Base-by-base conservation (phyloP, 768 basidiomycete species). In the Galerina marginata region DNA sequence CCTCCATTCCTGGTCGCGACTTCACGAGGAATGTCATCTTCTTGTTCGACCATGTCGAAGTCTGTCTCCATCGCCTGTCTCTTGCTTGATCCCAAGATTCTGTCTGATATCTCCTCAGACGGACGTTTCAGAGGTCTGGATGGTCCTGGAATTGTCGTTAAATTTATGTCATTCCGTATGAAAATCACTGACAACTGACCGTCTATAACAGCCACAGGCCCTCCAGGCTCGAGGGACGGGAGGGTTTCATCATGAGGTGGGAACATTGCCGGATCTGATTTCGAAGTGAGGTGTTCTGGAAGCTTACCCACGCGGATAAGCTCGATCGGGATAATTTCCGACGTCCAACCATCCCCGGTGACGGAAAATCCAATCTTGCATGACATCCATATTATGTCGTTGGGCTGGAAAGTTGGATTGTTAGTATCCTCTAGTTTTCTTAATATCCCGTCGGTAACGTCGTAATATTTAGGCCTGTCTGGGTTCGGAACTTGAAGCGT, bases 301-400 rank as follows among this genome's bases (percentile, higher is more conserved):
- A 45, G 2, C 39, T 33, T 43, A 1, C 54, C 54, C 6, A 55
- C 54, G 6, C 54, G 54, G 6, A 55, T 26, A 23, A 55, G 25
- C 40, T 55, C 40, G 14, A 55, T 26, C 3, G 54, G 54, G 10
- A 55, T 45, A 15, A 55, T 16, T 2, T 55, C 54, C 12, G 54
- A 26, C 9, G 12, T 6, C 40, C 54, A 55, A 3, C 12, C 14
- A 15, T 42, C 25, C 23, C 23, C 38, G 9, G 15, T 6, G 42
- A 26, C 26, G 9, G 23, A 10, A 16, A 55, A 42, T 1, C 39
- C 54, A 12, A 55, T 44, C 39, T 15, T 39, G 23, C 42, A 55
- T 11, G 42, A 39, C 38, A 44, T 39, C 54, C 54, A 55, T 6
- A 55, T 40, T 9, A 55, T 55, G 14, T 55, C 54, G 37, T 26